Evolutionary conservation across 495 filamentous ascomycete species (phyloP).

Genomic region (Podospora appendiculata): DNA sequence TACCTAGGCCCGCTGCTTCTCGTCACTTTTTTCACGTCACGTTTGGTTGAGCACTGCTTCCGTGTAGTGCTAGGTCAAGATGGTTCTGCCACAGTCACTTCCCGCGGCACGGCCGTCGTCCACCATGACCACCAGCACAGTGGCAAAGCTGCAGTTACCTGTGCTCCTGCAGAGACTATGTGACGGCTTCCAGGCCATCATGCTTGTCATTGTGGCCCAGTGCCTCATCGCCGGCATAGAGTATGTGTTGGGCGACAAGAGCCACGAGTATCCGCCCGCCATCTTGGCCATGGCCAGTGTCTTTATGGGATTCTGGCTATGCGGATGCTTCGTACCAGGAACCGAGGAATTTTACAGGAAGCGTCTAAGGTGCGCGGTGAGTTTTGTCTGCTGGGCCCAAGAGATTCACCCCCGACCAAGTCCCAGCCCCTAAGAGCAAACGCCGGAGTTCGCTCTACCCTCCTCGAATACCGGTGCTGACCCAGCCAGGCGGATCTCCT

Average conservation of each 20-base stretch:
- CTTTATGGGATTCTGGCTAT: constrained; percentile 7
- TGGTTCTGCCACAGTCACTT: neutral
- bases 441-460: too few relatives aligned
- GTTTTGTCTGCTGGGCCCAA: constrained; percentile 3
- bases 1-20: neutral
- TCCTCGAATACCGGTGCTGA: too few relatives aligned
- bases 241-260: constrained; percentile 4
- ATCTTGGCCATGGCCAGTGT: constrained; percentile 24
- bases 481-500: constrained; percentile 26
- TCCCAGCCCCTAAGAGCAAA: too few relatives aligned
- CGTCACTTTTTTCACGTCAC: neutral
- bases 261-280: constrained; percentile 21
- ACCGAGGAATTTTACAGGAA: constrained; percentile 24
- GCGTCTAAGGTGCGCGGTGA: constrained; percentile 27
- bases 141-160: neutral
- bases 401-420: neutral
- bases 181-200: constrained; percentile 13
- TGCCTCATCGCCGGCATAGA: constrained; percentile 20
- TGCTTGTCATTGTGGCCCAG: constrained; percentile 16
- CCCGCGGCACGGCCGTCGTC: neutral
- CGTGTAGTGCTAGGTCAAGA: constrained; percentile 13
- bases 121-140: too few relatives aligned
- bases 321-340: constrained; percentile 3
- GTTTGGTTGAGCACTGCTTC: constrained; percentile 1
- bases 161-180: neutral